Base-by-base conservation (phyloP, 164 flowering plant genomes). In the Sedum album region DNA sequence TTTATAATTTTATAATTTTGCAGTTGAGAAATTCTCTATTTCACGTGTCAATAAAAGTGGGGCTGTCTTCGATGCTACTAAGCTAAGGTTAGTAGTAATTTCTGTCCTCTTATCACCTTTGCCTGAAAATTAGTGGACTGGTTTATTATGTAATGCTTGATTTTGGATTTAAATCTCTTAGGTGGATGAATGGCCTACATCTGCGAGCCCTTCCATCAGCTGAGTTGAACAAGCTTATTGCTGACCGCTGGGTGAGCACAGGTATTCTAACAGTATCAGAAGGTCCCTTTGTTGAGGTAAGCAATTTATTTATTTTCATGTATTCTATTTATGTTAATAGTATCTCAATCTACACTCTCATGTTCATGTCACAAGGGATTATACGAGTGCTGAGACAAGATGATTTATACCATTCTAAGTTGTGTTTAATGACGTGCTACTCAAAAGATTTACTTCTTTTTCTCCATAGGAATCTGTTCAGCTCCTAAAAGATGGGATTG, bases 181-280 rank as follows among this genome's bases (percentile, higher is more conserved):
- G 99, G 87, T 94, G 99, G 99, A 94, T 94, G 96, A 94, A 94
- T 82, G 96, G 99, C 60, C 94, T 88, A 68, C 85, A 90, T 76
- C 77, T 94, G 70, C 88, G 82, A 80, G 80, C 86, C 31, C 83
- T 90, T 75, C 91, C 96, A 35, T 66, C 86, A 51, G 87, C 85
- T 65, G 81, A 88, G 66, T 75, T 90, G 70, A 74, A 71, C 67
- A 82, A 82, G 70, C 78, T 84, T 42, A 74, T 93, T 76, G 96
- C 93, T 73, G 85, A 86, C 26, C 87, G 67, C 48, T 94, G 99
- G 97, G 86, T 83, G 76, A 82, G 79, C 68, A 65, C 82, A 21
- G 96, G 94, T 38, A 73, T 91, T 71, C 84, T 94, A 46, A 78
- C 67, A 48, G 84, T 82, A 48, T 84, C 96, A 70, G 86, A 82